Conservation (phyloP, 768 basidiomycete species). For the Exidia glandulosa region DNA sequence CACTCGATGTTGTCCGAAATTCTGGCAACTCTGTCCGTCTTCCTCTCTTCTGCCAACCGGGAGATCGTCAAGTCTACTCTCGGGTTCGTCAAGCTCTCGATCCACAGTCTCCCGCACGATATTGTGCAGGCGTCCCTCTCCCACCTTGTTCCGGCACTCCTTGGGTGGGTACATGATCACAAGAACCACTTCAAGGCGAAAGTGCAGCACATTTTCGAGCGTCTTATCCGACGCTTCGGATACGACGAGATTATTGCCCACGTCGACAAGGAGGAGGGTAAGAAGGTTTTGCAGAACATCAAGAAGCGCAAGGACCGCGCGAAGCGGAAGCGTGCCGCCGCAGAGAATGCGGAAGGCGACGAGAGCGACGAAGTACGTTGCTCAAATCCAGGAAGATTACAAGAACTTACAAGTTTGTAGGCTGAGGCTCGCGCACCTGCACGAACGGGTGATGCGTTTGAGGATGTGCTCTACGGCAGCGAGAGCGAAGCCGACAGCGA, state of each 20-base stretch:
- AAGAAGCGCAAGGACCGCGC: slow-evolving; percentile 91
- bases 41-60: slow-evolving; percentile 86
- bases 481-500: slow-evolving; percentile 80
- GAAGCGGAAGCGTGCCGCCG: slow-evolving; percentile 69
- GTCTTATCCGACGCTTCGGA: slow-evolving; percentile 83
- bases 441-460: slow-evolving; percentile 78
- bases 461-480: slow-evolving; percentile 94
- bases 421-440: slow-evolving; percentile 26
- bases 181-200: slow-evolving; percentile 98
- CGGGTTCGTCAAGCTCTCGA: slow-evolving; percentile 87
- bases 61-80: slow-evolving; percentile 97
- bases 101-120: slow-evolving; percentile 69
- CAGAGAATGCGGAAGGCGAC: slow-evolving; percentile 39
- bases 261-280: slow-evolving; percentile 34
- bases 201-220: slow-evolving; percentile 93
- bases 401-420: not conserved
- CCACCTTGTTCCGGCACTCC: slow-evolving; percentile 69
- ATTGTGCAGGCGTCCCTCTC: slow-evolving; percentile 68
- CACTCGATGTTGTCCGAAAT: slow-evolving; percentile 71
- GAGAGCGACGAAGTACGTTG: slow-evolving; percentile 33
- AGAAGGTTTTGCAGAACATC: slow-evolving; percentile 88
- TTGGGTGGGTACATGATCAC: slow-evolving; percentile 93
- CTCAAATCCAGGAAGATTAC: not conserved
- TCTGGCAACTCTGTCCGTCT: slow-evolving; percentile 75
- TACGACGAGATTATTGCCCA: slow-evolving; percentile 74